Conservation (phyloP, 371 early-diverging fungal genomes). For the Blakeslea trispora region DNA sequence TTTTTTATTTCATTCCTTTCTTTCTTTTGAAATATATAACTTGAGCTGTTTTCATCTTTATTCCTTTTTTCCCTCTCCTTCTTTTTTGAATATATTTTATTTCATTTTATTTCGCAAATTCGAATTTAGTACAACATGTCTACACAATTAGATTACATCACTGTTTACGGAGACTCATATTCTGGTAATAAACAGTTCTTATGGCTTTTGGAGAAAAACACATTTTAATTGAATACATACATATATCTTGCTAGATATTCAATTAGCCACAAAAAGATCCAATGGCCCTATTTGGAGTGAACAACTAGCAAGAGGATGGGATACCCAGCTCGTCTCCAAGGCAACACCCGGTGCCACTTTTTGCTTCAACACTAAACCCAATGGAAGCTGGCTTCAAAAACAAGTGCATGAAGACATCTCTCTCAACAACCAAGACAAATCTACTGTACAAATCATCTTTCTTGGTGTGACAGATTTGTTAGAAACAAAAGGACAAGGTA, state of each 20-base stretch:
- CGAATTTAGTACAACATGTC: too few species aligned
- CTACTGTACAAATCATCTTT: constrained; percentile 36
- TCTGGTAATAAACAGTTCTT: too few species aligned
- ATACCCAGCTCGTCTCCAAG: constrained; percentile 25
- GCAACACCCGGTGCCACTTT: constrained; percentile 34
- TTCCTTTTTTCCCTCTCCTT: not conserved
- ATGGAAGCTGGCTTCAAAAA: constrained; percentile 20
- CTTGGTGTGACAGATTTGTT: constrained; percentile 40
- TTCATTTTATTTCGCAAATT: not conserved
- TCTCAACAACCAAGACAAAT: constrained; percentile 1
- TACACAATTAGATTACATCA: constrained; percentile 5
- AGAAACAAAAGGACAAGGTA: constrained; percentile 22
- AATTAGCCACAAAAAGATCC: constrained; percentile 23
- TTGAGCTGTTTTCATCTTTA: too few species aligned
- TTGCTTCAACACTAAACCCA: constrained; percentile 17
- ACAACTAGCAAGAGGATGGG: constrained; percentile 33
- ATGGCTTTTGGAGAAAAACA: too few species aligned
- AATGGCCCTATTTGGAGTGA: constrained; percentile 50
- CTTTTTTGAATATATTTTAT: not conserved
- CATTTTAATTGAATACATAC: too few species aligned
- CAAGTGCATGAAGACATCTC: constrained; percentile 8
- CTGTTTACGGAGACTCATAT: constrained; percentile 38
- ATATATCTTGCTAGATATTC: constrained; percentile 19
- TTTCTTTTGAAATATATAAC: not conserved
- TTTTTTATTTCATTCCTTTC: not conserved